Percentiles rank a stretch among this genome's conserved stretches.
phyloP scores from a whole-genome alignment of 495 filamentous ascomycete genomes.

The Rostrohypoxylon terebratum region DNA sequence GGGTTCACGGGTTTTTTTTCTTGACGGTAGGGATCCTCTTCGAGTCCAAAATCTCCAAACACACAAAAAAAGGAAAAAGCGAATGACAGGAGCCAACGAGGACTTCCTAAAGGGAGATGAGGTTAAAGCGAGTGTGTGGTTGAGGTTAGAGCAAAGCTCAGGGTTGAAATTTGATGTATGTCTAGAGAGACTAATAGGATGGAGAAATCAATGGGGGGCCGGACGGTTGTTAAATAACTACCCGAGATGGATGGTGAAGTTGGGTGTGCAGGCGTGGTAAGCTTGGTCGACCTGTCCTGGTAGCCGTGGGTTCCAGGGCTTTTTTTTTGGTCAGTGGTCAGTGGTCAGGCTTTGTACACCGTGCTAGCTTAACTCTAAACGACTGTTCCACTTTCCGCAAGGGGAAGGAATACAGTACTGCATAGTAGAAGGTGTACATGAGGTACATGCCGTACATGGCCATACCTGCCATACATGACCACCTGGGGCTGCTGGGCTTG shows the following conservation, averaged over 20 bases:
- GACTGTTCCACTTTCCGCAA: slow-evolving; percentile 44
- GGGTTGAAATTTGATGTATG: slow-evolving; percentile 49
- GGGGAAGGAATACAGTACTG: slow-evolving; percentile 34
- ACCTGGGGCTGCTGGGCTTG: no score
- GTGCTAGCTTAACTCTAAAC: slow-evolving; percentile 26
- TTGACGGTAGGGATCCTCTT: slow-evolving; percentile 41
- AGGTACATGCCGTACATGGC: not conserved
- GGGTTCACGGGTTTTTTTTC: slow-evolving; percentile 20
- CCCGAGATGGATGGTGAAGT: slow-evolving; percentile 40
- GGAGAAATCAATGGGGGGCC: slow-evolving; percentile 51
- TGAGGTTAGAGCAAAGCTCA: slow-evolving; percentile 57
- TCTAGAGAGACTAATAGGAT: slow-evolving; percentile 49
- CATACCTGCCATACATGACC: no score
- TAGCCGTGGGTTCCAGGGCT: slow-evolving; percentile 16
- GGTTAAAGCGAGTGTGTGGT: slow-evolving; percentile 64
- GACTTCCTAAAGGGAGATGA: slow-evolving; percentile 65
- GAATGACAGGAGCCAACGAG: slow-evolving; percentile 74
- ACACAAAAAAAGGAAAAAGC: slow-evolving; percentile 64
- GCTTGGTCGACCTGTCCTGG: slow-evolving; percentile 1
- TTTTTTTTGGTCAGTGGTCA: no score
- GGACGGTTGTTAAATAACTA: slow-evolving; percentile 46
- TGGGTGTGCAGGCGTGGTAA: slow-evolving; percentile 22
- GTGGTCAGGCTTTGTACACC: slow-evolving; percentile 27
- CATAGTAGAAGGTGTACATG: slow-evolving; percentile 7
- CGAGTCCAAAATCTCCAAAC: slow-evolving; percentile 56